Conservation (phyloP, 345 rosid species). For the Hibiscus tridactylites region DNA sequence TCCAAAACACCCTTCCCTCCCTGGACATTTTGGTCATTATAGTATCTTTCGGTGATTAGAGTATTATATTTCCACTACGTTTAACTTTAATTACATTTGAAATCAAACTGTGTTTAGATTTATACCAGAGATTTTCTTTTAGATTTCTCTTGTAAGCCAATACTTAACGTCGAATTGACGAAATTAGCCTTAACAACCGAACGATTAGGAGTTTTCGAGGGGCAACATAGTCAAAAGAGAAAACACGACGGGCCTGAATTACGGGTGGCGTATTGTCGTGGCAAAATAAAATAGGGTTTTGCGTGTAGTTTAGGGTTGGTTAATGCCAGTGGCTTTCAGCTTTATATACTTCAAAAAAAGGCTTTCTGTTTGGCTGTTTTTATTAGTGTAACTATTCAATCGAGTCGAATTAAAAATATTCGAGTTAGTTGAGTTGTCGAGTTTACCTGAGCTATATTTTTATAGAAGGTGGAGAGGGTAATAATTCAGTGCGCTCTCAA, state of each 20-base stretch:
- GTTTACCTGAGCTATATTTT: too few relatives aligned
- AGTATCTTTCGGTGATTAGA: too few relatives aligned
- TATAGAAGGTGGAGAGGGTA: too few relatives aligned
- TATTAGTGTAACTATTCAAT: background rate
- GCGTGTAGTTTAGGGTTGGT: slow-evolving; percentile 36
- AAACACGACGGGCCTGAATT: background rate
- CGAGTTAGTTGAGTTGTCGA: too few relatives aligned
- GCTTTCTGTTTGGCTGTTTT: slow-evolving; percentile 2
- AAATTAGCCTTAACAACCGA: slow-evolving; percentile 11
- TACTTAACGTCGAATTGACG: slow-evolving; percentile 2
- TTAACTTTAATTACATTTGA: too few relatives aligned
- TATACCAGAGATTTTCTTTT: background rate
- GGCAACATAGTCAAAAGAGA: slow-evolving; percentile 18
- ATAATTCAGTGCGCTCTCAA: slow-evolving; percentile 16
- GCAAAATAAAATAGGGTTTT: slow-evolving; percentile 28
- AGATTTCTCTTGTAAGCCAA: too few relatives aligned
- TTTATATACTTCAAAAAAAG: background rate
- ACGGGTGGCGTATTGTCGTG: slow-evolving; percentile 42
- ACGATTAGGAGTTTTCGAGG: background rate
- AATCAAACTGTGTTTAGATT: too few relatives aligned
- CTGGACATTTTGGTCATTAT: too few relatives aligned
- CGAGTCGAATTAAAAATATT: too few relatives aligned
- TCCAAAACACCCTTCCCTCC: slow-evolving; percentile 18
- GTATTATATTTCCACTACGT: too few relatives aligned
- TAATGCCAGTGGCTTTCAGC: slow-evolving; percentile 20